Conservation (phyloP, 768 basidiomycete species). For the Agrocybe pediades region DNA sequence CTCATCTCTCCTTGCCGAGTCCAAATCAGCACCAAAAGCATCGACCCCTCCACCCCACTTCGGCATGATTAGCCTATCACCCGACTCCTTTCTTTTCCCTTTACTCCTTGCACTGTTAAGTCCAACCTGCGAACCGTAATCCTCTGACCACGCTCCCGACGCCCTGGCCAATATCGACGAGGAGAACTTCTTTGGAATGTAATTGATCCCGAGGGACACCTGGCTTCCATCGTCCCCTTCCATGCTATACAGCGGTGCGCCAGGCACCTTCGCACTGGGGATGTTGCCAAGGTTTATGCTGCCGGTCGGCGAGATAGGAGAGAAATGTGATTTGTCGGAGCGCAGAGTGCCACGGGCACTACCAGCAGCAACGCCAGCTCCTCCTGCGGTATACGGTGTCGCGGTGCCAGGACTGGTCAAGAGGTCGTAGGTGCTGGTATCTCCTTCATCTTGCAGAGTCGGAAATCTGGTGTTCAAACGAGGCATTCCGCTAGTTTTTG, state of each 20-base stretch:
- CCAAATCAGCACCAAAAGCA: slow-evolving; percentile 52
- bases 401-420: no score
- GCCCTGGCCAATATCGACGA: slow-evolving; percentile 36
- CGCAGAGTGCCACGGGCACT: no score
- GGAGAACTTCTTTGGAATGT: slow-evolving; percentile 79
- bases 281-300: not conserved
- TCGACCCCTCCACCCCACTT: slow-evolving; percentile 73
- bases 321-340: no score
- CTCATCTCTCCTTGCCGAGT: slow-evolving; percentile 45
- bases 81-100: not conserved
- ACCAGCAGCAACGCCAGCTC: no score
- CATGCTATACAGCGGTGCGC: not conserved
- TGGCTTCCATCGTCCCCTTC: slow-evolving; percentile 38
- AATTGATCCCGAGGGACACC: slow-evolving; percentile 68
- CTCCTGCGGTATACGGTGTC: no score
- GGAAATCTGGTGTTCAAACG: no score
- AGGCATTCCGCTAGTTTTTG: no score
- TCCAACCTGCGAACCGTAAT: slow-evolving; percentile 36
- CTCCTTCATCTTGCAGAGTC: no score
- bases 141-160: no score
- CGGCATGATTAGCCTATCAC: slow-evolving; percentile 25
- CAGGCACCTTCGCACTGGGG: not conserved
- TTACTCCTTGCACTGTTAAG: slow-evolving; percentile 12
- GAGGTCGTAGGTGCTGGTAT: no score
- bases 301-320: not conserved